Percentiles rank a stretch among this genome's conserved stretches.
phyloP scores from a whole-genome alignment of 1,139 yeast genomes.

The Debaryomyces coudertii region DNA sequence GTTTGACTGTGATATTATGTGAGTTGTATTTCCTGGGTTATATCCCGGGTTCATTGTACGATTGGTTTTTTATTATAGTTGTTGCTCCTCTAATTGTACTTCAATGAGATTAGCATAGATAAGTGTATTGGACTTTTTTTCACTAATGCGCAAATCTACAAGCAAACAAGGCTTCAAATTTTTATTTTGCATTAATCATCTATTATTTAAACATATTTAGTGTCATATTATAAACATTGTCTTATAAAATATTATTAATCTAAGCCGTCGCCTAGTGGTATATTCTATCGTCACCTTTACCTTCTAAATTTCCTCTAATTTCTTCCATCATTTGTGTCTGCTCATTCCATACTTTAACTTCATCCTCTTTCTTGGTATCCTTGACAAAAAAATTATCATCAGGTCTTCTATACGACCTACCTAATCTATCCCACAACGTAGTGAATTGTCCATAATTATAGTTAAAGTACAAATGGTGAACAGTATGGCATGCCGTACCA shows the following conservation, averaged over 20 bases:
- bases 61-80: not conserved
- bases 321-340: conserved; percentile 80
- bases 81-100: not conserved
- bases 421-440: conserved; percentile 95
- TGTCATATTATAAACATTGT: conserved; percentile 1
- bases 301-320: conserved; percentile 80
- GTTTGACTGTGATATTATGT: conserved; percentile 2
- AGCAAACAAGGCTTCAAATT: not conserved
- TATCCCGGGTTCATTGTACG: conserved; percentile 4
- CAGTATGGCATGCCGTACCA: conserved; percentile 98
- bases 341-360: conserved; percentile 65
- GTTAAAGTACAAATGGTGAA: conserved; percentile 94
- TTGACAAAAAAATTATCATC: conserved; percentile 82
- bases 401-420: conserved; percentile 90
- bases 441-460: conserved; percentile 98
- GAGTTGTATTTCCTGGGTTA: conserved; percentile 3
- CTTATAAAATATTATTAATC: not conserved
- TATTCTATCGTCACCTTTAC: conserved; percentile 59
- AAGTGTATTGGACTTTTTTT: not conserved
- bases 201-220: conserved; percentile 6
- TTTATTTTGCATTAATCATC: conserved; percentile 1
- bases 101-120: not conserved
- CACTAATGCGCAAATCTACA: conserved; percentile 2
- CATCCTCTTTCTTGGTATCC: conserved; percentile 51
- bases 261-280: conserved; percentile 24